Evolutionary conservation across 495 filamentous ascomycete genomes (phyloP).

Genomic region (Poronia punctata): DNA sequence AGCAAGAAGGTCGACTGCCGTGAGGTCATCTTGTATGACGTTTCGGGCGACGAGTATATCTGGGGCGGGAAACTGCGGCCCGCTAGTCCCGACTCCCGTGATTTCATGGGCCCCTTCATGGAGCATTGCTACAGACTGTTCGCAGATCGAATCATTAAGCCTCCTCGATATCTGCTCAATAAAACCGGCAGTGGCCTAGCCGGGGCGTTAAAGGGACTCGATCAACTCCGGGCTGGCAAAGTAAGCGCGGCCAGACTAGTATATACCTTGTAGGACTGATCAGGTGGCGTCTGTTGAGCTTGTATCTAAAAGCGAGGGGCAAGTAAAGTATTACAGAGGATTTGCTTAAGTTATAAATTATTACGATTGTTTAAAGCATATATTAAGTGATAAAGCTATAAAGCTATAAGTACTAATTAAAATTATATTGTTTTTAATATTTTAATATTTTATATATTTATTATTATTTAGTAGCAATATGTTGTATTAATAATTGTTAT

Average conservation of each 20-base stretch:
- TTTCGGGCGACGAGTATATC: conserved; percentile 17
- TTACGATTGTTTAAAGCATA: too few species aligned
- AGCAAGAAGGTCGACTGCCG: conserved; percentile 23
- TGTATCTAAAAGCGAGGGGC: too few species aligned
- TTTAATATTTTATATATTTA: too few species aligned
- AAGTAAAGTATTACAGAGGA: too few species aligned
- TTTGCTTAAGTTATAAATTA: too few species aligned
- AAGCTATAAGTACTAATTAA: too few species aligned
- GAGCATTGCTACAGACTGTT: conserved; percentile 16
- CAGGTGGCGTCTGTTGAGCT: too few species aligned
- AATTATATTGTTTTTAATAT: too few species aligned
- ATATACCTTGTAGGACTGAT: too few species aligned
- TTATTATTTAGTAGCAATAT: too few species aligned
- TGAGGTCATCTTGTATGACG: conserved; percentile 16
- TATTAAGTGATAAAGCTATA: too few species aligned
- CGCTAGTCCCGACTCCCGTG: conserved; percentile 16
- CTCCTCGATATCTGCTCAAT: conserved; percentile 17
- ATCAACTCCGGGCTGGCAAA: conserved; percentile 21
- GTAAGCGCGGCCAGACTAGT: conserved; percentile 32
- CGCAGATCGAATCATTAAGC: conserved; percentile 22
- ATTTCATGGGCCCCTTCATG: conserved; percentile 20
- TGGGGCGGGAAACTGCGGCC: background rate
- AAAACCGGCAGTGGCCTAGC: conserved; percentile 27
- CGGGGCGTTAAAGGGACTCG: conserved; percentile 26
- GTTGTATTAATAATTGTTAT: too few species aligned